Evolutionary conservation across 176 grass and related monocot genomes (phyloP), one percentile per base, ranked within the genome.

Genomic region (Rhipidocladum racemiflorum): DNA sequence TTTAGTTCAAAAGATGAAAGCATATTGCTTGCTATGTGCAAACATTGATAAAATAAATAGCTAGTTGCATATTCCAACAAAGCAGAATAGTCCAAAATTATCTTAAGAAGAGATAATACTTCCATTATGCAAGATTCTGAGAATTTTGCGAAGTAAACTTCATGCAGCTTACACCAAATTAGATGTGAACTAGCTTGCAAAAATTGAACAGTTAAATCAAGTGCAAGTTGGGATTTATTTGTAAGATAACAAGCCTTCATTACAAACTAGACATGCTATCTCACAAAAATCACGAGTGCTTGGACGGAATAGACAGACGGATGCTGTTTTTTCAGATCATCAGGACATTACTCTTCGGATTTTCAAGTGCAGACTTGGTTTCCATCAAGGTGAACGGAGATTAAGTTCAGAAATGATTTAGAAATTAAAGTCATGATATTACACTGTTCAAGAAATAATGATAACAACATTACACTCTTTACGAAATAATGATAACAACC

Each of bases 1-100:
- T 71, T 72, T 32, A 17, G 9, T 49, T 87, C 29, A 75, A 36
- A 66, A 39, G 68, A 0, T 45, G 67, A 59, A 43, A 30, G 12
- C 46, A 3, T 32, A 21, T 34, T 62, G 9, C 35, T 27, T 45
- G 20, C 17, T 54, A 45, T 20, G 15, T 82, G 25, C 27, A 45
- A 2, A 20, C 9, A 13, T 76, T 23, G 9, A 32, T 11, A 60
- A 27, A 81, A 79, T 8, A 65, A 45, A 34, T 61, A 76, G 45
- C 28, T 65, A 74, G 20, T 53, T 75, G 29, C 30, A 39, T 13
- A 16, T 38, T 50, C 27, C 40, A 6, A 77, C 32, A 64, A 53
- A 80, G 51, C 84, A 45, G 20, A 60, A 2, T 10, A 85, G 61
- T 71, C 17, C 24, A 75, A 57, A 24, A 55, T 57, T 71, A 63